These are phyloP conservation scores for Friedmanniomyces endolithicus DNA, from an alignment of 495 filamentous ascomycete species.

Conservation along the genomic window DNA sequence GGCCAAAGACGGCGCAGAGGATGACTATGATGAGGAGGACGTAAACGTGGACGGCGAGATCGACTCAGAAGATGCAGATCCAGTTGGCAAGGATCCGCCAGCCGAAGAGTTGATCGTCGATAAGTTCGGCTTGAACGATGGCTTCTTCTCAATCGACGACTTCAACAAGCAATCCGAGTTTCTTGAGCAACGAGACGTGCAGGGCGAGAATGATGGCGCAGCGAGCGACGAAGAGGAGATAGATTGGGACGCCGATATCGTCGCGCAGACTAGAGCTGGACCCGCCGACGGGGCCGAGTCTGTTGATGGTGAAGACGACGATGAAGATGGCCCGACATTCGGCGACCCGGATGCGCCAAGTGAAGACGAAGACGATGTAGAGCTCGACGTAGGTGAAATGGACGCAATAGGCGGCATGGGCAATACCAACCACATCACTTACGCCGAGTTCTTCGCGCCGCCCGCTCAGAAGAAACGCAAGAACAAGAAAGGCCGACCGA, in stretches of 20 bases:
- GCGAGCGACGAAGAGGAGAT: conserved; percentile 68
- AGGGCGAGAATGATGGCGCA: conserved; percentile 48
- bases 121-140: conserved; percentile 68
- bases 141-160: conserved; percentile 94
- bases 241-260: conserved; percentile 69
- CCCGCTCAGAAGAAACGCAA: conserved; percentile 57
- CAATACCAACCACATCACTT: conserved; percentile 80
- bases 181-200: conserved; percentile 68
- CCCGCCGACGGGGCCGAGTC: conserved; percentile 24
- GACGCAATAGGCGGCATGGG: conserved; percentile 38
- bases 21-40: conserved; percentile 32
- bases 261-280: conserved; percentile 18
- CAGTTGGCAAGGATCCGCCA: conserved; percentile 37
- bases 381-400: conserved; percentile 39
- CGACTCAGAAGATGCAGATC: conserved; percentile 27
- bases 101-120: conserved; percentile 39
- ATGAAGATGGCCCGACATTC: conserved; percentile 67
- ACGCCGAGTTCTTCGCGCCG: conserved; percentile 82
- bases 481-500: conserved; percentile 32
- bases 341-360: conserved; percentile 51
- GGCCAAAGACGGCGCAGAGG: conserved; percentile 32
- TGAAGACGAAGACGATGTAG: conserved; percentile 42
- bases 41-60: conserved; percentile 23
- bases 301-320: conserved; percentile 39
- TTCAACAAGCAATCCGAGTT: conserved; percentile 89